Evolutionary conservation across 139 green algal genomes (phyloP).

Genomic region (Closterium sp.): DNA sequence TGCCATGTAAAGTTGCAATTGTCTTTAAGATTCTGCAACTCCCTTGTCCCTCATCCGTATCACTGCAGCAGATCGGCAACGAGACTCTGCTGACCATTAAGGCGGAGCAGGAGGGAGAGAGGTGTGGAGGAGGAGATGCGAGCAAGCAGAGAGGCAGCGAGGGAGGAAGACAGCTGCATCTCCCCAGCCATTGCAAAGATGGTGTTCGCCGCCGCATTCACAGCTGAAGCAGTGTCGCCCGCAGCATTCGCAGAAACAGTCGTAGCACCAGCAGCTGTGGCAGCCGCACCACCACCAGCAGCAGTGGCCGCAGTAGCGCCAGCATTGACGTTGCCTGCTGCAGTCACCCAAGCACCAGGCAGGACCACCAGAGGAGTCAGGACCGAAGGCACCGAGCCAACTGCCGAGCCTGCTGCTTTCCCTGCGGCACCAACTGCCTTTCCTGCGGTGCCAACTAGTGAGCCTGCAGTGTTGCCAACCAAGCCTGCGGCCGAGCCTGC

Average conservation of each 20-base stretch:
- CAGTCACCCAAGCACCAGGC: neutral
- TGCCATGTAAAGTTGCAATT: too few relatives aligned
- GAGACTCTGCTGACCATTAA: neutral
- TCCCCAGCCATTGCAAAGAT: neutral
- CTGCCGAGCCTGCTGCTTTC: neutral
- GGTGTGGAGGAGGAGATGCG: neutral
- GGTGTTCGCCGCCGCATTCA: neutral
- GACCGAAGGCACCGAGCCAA: neutral
- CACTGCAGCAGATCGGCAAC: neutral
- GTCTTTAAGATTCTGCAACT: too few relatives aligned
- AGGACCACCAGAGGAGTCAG: neutral
- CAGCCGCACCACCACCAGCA: neutral
- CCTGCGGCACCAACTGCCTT: neutral
- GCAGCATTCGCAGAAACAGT: too few relatives aligned
- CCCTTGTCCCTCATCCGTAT: neutral
- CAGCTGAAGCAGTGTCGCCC: neutral
- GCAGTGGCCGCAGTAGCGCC: neutral
- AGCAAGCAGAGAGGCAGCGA: neutral
- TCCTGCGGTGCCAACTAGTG: neutral
- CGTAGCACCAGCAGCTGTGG: too few relatives aligned
- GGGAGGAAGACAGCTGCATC: neutral
- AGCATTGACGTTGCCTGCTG: neutral
- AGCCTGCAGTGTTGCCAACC: neutral
- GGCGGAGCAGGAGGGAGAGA: neutral
- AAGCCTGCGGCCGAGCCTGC: neutral